A percentile compares a stretch with the other conserved stretches of the same genome.
Conservation (phyloP, 345 rosid genomes). For the Sonneratia caseolaris region DNA sequence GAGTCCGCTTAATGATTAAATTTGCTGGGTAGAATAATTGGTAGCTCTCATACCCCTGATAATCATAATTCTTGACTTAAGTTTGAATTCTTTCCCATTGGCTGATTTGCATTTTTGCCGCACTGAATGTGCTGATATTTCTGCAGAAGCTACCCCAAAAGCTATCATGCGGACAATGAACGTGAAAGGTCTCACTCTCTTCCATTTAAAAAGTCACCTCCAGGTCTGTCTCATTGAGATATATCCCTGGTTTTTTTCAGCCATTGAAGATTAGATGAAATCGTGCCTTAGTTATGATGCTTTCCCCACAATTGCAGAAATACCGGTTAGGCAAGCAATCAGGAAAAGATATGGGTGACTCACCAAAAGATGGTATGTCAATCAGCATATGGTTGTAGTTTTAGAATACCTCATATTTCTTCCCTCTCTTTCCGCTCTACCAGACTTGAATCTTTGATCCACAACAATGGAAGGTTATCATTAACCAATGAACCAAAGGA, state of each 20-base stretch:
- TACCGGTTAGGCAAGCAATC: slow-evolving; percentile 83
- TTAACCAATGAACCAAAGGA: no score
- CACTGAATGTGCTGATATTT: slow-evolving; percentile 2
- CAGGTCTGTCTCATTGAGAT: slow-evolving; percentile 41
- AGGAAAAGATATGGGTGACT: slow-evolving; percentile 62
- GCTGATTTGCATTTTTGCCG: background rate
- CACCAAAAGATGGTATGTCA: slow-evolving; percentile 39
- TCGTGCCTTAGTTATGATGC: background rate
- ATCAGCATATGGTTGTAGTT: background rate
- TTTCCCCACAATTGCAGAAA: slow-evolving; percentile 34
- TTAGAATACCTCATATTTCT: no score
- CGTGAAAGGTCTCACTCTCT: slow-evolving; percentile 82
- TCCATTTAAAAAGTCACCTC: slow-evolving; percentile 86
- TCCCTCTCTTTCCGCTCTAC: no score
- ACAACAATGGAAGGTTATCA: no score
- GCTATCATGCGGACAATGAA: slow-evolving; percentile 90
- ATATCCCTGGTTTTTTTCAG: background rate
- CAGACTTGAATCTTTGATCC: no score
- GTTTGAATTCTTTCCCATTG: background rate
- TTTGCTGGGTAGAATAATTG: no score
- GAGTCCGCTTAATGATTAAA: no score
- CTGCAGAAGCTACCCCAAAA: slow-evolving; percentile 92
- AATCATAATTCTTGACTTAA: no score
- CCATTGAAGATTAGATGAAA: background rate
- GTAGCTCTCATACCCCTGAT: no score